phyloP scores from a whole-genome alignment of 371 early-diverging fungal species.

The Smittium mucronatum region DNA sequence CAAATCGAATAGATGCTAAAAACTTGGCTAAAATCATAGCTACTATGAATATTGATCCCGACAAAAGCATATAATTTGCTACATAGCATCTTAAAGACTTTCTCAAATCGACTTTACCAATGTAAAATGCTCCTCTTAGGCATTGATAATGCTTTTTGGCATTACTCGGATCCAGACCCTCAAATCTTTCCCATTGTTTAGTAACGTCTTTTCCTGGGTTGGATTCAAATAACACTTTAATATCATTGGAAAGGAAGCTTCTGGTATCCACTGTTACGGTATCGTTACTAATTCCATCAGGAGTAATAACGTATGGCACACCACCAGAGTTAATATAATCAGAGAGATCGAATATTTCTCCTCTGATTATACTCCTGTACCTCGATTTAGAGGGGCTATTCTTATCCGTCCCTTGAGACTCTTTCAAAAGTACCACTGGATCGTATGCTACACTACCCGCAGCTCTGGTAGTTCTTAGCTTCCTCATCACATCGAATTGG shows the following conservation, averaged over 20 bases:
- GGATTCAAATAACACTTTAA: constrained; percentile 49
- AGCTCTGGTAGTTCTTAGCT: constrained; percentile 43
- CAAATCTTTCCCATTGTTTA: constrained; percentile 38
- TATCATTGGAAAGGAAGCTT: constrained; percentile 29
- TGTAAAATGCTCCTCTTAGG: constrained; percentile 71
- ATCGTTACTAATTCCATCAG: constrained; percentile 24
- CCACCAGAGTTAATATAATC: constrained; percentile 49
- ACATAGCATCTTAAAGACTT: constrained; percentile 66
- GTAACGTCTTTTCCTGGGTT: constrained; percentile 53
- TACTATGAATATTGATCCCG: constrained; percentile 61
- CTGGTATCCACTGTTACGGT: constrained; percentile 30
- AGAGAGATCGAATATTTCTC: constrained; percentile 62
- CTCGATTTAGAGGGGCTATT: constrained; percentile 30
- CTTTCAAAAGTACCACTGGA: constrained; percentile 22
- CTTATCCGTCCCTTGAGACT: constrained; percentile 25
- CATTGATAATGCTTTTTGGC: constrained; percentile 42
- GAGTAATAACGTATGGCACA: constrained; percentile 22
- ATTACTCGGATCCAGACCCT: constrained; percentile 19
- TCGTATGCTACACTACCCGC: constrained; percentile 53
- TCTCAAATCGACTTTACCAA: constrained; percentile 77
- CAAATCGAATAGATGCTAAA: constrained; percentile 76
- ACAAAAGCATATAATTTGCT: constrained; percentile 74
- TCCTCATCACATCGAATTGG: constrained; percentile 44
- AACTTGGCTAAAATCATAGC: constrained; percentile 81
- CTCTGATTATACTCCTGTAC: constrained; percentile 52